These are phyloP conservation scores for Echites panduratus DNA, from an alignment of 257 asterid species.

Conservation along the genomic window DNA sequence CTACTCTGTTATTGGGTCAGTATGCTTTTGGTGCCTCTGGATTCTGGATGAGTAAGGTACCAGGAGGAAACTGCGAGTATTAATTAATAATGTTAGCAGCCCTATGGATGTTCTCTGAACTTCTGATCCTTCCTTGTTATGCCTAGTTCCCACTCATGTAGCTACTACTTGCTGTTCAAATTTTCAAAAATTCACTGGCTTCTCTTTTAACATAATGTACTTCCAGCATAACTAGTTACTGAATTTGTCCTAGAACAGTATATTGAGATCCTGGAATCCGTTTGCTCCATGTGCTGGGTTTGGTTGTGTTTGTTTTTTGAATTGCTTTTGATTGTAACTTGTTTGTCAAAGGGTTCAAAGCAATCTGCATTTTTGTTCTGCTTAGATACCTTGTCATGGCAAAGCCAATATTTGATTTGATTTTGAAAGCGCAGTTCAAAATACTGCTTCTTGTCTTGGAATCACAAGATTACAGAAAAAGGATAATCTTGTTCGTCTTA, in stretches of 20 bases:
- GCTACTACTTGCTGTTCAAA: too few relatives aligned
- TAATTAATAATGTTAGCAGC: neutral
- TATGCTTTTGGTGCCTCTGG: neutral
- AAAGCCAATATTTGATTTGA: too few relatives aligned
- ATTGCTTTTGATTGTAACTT: too few relatives aligned
- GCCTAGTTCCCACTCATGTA: neutral
- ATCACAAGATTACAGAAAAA: too few relatives aligned
- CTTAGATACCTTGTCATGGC: too few relatives aligned
- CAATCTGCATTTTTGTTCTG: neutral
- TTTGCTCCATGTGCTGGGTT: neutral
- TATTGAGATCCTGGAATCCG: neutral
- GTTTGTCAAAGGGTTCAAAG: neutral
- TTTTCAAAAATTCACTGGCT: neutral
- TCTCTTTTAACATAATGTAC: neutral
- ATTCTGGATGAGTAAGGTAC: neutral
- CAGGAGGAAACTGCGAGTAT: neutral
- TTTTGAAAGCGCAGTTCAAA: too few relatives aligned
- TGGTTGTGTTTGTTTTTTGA: neutral
- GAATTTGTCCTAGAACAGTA: neutral
- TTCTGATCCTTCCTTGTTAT: neutral
- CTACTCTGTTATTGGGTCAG: neutral
- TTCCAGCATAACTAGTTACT: neutral
- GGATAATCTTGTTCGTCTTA: too few relatives aligned
- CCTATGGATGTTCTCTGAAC: neutral
- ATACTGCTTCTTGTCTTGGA: too few relatives aligned